A percentile compares a stretch with the other conserved stretches of the same genome.
Conservation (phyloP, 2,329 filamentous ascomycete genomes). For the Cladophialophora psammophila region DNA sequence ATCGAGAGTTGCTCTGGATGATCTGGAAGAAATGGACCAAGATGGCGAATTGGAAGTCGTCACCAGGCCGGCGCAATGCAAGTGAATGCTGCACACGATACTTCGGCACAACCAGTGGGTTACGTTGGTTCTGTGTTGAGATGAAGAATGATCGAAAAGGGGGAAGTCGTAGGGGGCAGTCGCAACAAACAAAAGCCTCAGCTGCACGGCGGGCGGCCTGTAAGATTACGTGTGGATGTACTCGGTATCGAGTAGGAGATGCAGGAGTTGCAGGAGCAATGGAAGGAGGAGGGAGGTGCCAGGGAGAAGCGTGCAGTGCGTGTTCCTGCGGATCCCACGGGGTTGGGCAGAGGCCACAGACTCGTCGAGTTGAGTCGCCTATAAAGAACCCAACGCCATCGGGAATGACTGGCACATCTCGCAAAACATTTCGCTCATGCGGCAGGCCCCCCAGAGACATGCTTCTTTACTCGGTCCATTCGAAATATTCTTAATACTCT, state of each 20-base stretch:
- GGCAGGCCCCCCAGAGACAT: too few relatives aligned
- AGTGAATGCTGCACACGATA: conserved; percentile 14
- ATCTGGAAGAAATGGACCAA: background rate
- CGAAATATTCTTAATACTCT: too few relatives aligned
- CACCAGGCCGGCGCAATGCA: conserved; percentile 10
- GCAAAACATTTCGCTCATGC: too few relatives aligned
- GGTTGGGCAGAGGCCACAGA: too few relatives aligned
- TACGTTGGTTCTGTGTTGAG: background rate
- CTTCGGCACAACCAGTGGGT: background rate
- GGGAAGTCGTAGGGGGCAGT: background rate
- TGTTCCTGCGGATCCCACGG: background rate
- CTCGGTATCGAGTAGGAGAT: background rate
- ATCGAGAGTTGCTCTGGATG: conserved; percentile 4
- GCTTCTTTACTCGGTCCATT: too few relatives aligned
- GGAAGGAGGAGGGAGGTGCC: background rate
- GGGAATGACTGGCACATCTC: too few relatives aligned
- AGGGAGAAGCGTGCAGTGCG: too few relatives aligned
- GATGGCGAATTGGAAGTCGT: background rate
- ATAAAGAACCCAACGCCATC: too few relatives aligned
- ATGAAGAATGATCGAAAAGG: conserved; percentile 4
- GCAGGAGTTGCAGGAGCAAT: conserved; percentile 5
- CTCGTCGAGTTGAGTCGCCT: too few relatives aligned
- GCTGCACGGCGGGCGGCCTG: conserved; percentile 5
- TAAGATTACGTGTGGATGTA: background rate
- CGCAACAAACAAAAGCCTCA: background rate